phyloP scores from a whole-genome alignment of 1,139 yeast genomes.

The Blastobotrys malaysiensis region DNA sequence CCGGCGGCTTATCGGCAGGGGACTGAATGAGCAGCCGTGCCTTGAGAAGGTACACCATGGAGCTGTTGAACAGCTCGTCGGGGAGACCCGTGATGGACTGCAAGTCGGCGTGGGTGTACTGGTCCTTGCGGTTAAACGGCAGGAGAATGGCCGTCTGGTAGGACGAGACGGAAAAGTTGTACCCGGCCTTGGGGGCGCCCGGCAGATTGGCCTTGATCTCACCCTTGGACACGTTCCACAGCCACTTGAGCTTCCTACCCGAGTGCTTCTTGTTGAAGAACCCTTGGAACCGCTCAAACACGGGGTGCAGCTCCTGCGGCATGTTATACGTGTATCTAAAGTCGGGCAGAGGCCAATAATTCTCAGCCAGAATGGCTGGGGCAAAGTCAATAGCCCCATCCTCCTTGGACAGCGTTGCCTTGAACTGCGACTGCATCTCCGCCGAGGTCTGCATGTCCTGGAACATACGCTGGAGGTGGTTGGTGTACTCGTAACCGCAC shows the following conservation, averaged over 20 bases:
- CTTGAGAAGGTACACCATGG: slow-evolving; percentile 72
- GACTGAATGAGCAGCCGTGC: slow-evolving; percentile 66
- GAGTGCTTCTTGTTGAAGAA: slow-evolving; percentile 71
- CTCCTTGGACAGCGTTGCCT: slow-evolving; percentile 39
- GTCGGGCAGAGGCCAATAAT: slow-evolving; percentile 80
- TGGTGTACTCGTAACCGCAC: slow-evolving; percentile 88
- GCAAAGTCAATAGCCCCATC: slow-evolving; percentile 53
- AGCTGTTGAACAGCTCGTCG: slow-evolving; percentile 60
- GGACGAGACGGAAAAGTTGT: slow-evolving; percentile 78
- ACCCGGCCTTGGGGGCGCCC: slow-evolving; percentile 64
- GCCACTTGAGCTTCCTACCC: slow-evolving; percentile 90
- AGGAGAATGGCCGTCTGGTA: slow-evolving; percentile 82
- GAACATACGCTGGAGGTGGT: slow-evolving; percentile 93
- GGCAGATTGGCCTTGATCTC: slow-evolving; percentile 87
- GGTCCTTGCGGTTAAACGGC: slow-evolving; percentile 64
- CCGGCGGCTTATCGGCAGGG: slow-evolving; percentile 37
- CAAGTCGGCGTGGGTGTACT: slow-evolving; percentile 57
- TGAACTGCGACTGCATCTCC: slow-evolving; percentile 66
- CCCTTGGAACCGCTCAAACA: slow-evolving; percentile 62
- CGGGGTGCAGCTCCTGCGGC: slow-evolving; percentile 57
- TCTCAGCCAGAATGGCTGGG: slow-evolving; percentile 77
- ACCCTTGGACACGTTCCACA: slow-evolving; percentile 92
- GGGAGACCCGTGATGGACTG: slow-evolving; percentile 65
- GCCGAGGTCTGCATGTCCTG: slow-evolving; percentile 86
- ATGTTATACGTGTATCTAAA: slow-evolving; percentile 46